Base-by-base conservation (phyloP, 805 yeast genomes). In the Zygosaccharomyces pseudorouxii region DNA sequence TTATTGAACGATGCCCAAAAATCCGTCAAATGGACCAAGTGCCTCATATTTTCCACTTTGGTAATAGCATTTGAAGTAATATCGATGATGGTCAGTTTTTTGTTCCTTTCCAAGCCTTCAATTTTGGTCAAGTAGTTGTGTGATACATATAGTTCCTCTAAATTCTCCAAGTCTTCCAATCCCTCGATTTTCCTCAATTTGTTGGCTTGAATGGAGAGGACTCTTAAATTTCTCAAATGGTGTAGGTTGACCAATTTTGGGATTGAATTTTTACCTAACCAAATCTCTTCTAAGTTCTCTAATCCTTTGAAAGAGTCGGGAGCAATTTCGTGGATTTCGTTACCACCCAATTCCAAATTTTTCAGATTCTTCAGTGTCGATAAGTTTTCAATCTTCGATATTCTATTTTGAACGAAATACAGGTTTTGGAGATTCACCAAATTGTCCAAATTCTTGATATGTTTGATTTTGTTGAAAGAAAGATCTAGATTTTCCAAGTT, bases 221-320 rank as follows among this genome's bases (percentile, higher is more conserved):
- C 79, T 47, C 79, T 78, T 56, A 93, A 74, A 50, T 84, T 84
- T 43, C 65, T 62, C 49, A 93, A 73, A 7, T 72, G 71, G 29
- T 71, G 66, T 47, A 93, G 70, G 61, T 86, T 84, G 55, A 86
- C 76, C 35, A 93, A 67, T 59, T 70, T 77, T 1, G 76, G 57
- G 47, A 93, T 86, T 53, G 77, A 77, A 67, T 93, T 93, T 62
- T 89, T 89, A 40, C 98, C 99, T 37, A 93, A 72, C 99, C 98
- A 93, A 40, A 93, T 71, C 62, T 90, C 86, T 54, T 80, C 78
- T 38, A 93, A 69, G 43, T 75, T 77, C 0, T 68, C 70, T 50
- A 92, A 71, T 0, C 69, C 66, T 18, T 75, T 74, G 56, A 90
- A 63, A 36, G 80, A 79, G 25, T 57, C 58, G 3, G 50, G 50